phyloP scores from a whole-genome alignment of 371 early-diverging fungal species.

The Globomyces sp. region DNA sequence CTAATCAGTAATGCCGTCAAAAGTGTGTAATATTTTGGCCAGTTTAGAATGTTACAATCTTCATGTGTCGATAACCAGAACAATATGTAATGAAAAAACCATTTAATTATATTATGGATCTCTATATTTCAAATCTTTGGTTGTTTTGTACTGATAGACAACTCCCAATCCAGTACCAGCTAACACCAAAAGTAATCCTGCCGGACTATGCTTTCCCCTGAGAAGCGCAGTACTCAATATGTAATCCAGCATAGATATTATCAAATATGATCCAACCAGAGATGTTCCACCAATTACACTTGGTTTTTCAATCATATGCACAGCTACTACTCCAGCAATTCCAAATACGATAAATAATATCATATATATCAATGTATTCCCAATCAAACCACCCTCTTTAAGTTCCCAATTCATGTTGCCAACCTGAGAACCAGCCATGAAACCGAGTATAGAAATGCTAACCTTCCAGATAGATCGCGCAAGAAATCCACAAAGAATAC shows the following conservation, averaged over 20 bases:
- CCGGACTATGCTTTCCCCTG: too few species aligned
- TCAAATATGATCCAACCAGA: constrained; percentile 30
- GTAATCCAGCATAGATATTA: constrained; percentile 32
- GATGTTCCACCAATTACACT: constrained; percentile 32
- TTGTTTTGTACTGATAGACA: neutral
- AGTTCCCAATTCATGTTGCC: constrained; percentile 56
- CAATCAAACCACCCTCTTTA: constrained; percentile 56
- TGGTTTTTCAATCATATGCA: constrained; percentile 33
- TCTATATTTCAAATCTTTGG: neutral
- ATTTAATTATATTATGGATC: too few species aligned
- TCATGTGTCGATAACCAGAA: too few species aligned
- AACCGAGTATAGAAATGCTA: constrained; percentile 31
- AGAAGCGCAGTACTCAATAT: too few species aligned
- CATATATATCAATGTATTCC: constrained; percentile 55
- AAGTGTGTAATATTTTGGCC: too few species aligned
- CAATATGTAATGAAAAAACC: too few species aligned
- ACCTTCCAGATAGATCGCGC: constrained; percentile 39
- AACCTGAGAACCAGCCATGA: constrained; percentile 34
- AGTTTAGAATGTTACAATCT: too few species aligned
- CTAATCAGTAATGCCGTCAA: too few species aligned
- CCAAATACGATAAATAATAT: constrained; percentile 60
- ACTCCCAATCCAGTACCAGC: neutral
- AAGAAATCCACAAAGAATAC: constrained; percentile 47
- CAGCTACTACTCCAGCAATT: constrained; percentile 50
- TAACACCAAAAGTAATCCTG: neutral